Percentiles rank a stretch among this genome's conserved stretches.
These are phyloP conservation scores for Dicorynia guianensis DNA, from an alignment of 306 rosid species.

Conservation along the genomic window DNA sequence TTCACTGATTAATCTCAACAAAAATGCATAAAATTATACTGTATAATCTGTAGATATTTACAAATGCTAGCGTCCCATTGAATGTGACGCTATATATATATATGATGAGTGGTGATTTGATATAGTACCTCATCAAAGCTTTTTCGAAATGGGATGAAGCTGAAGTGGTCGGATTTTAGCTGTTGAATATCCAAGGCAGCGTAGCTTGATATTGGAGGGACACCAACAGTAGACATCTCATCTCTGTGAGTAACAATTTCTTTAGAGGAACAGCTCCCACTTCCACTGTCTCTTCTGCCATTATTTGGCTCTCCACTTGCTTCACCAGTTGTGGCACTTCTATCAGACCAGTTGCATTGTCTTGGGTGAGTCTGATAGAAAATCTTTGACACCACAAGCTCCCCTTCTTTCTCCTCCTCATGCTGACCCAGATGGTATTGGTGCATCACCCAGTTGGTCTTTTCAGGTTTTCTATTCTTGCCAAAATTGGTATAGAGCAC, in stretches of 20 bases:
- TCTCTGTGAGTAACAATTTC: conserved; percentile 53
- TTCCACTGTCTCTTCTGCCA: conserved; percentile 60
- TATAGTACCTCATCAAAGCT: conserved; percentile 64
- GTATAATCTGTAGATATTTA: too few relatives aligned
- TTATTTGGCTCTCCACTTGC: conserved; percentile 37
- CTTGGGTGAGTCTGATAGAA: conserved; percentile 88
- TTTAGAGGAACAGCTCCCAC: conserved; percentile 72
- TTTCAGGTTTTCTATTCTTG: conserved; percentile 78
- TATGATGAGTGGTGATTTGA: background rate
- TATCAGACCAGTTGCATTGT: conserved; percentile 76
- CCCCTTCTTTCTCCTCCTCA: conserved; percentile 88
- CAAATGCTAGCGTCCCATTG: background rate
- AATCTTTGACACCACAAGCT: conserved; percentile 80
- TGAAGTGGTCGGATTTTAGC: conserved; percentile 70
- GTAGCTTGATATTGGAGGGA: conserved; percentile 50
- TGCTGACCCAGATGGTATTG: conserved; percentile 83
- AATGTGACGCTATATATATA: background rate
- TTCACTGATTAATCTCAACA: conserved; percentile 13
- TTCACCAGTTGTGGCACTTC: conserved; percentile 44
- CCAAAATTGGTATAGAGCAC: conserved; percentile 85
- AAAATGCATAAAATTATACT: conserved; percentile 22
- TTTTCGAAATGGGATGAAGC: conserved; percentile 72
- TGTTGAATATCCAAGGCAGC: conserved; percentile 66
- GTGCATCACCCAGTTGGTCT: conserved; percentile 91
- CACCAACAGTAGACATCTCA: conserved; percentile 52